phyloP scores from a whole-genome alignment of 805 yeast species.

The Diddensiella transvaalensis region DNA sequence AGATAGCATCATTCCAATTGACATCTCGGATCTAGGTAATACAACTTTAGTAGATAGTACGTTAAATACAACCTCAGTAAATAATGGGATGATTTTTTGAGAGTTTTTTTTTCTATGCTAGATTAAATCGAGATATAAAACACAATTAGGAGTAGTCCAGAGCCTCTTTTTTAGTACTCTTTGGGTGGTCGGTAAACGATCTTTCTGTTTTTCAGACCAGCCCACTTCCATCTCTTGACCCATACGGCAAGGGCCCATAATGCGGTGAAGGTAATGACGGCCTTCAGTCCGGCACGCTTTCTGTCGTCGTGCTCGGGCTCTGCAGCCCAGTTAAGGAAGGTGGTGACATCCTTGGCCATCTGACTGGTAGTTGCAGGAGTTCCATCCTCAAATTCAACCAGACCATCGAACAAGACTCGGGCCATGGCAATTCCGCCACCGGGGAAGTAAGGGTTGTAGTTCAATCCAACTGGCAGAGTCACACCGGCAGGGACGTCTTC shows the following conservation, averaged over 20 bases:
- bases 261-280: slow-evolving; percentile 71
- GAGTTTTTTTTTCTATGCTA: slow-evolving; percentile 2
- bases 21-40: not conserved
- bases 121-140: not conserved
- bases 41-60: no score
- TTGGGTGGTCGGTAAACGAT: slow-evolving; percentile 89
- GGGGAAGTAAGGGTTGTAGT: slow-evolving; percentile 99
- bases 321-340: slow-evolving; percentile 96
- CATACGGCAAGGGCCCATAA: slow-evolving; percentile 79
- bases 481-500: slow-evolving; percentile 99
- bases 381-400: slow-evolving; percentile 98
- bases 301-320: slow-evolving; percentile 99
- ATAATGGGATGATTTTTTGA: no score
- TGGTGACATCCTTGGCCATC: slow-evolving; percentile 97
- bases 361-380: slow-evolving; percentile 98
- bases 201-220: slow-evolving; percentile 92
- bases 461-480: slow-evolving; percentile 83
- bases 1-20: slow-evolving; percentile 5
- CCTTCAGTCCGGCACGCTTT: slow-evolving; percentile 94
- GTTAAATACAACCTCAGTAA: no score
- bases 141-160: not conserved
- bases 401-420: slow-evolving; percentile 93
- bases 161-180: slow-evolving; percentile 38
- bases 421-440: slow-evolving; percentile 99
- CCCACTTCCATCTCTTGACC: slow-evolving; percentile 98